Evolutionary conservation across 495 filamentous ascomycete genomes (phyloP).

Genomic region (Penicillium samsonianum): DNA sequence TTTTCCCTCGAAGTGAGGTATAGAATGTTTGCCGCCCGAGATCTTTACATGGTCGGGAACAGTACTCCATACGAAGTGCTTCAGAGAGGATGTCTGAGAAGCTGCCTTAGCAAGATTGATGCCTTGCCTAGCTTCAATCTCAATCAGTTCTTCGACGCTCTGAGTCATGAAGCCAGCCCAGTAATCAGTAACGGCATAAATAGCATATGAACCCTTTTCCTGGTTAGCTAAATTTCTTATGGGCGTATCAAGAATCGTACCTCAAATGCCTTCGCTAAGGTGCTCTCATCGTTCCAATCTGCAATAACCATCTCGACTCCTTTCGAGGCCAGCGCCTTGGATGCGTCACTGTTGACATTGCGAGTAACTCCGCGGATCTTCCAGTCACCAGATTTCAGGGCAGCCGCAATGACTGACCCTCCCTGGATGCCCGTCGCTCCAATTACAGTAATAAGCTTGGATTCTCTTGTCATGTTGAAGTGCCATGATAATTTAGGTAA

Average conservation of each 20-base stretch:
- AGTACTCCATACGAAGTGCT: constrained; percentile 35
- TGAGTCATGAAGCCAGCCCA: constrained; percentile 33
- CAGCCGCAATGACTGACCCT: constrained; percentile 40
- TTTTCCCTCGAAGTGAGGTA: constrained; percentile 38
- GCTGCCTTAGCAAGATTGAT: constrained; percentile 34
- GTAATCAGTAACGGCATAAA: constrained; percentile 55
- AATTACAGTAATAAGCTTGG: constrained; percentile 19
- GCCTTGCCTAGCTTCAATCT: constrained; percentile 21
- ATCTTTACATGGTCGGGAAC: constrained; percentile 19
- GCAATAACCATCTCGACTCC: constrained; percentile 50
- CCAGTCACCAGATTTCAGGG: constrained; percentile 33
- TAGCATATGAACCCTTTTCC: constrained; percentile 40
- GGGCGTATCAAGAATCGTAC: constrained; percentile 4
- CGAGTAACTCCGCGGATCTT: constrained; percentile 50
- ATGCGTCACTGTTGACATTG: constrained; percentile 32
- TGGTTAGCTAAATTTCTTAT: not conserved
- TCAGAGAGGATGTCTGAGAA: constrained; percentile 19
- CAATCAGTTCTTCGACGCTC: constrained; percentile 6
- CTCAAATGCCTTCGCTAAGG: constrained; percentile 44
- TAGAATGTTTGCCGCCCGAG: constrained; percentile 18
- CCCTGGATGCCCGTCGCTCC: constrained; percentile 51
- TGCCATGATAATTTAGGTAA: too few relatives aligned
- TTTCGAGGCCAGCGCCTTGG: constrained; percentile 35
- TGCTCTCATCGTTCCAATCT: constrained; percentile 42
- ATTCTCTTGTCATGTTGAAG: too few relatives aligned